Evolutionary conservation across 139 green algal species (phyloP).

Genomic region (Picochlorum sp.): DNA sequence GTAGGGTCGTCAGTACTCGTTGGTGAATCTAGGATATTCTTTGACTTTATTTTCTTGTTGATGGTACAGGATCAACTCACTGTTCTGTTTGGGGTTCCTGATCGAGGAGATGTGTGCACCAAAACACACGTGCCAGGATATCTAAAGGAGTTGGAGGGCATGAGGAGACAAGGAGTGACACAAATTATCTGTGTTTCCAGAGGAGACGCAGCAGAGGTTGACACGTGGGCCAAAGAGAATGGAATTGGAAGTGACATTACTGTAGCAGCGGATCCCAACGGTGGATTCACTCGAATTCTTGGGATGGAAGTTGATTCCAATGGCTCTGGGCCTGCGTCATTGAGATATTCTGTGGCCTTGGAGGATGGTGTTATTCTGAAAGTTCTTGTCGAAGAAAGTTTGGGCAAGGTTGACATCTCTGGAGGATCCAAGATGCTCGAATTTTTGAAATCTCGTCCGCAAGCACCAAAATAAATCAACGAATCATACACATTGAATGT

Average conservation of each 20-base stretch:
- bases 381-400: slow-evolving; percentile 28
- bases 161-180: slow-evolving; percentile 28
- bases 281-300: slow-evolving; percentile 25
- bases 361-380: slow-evolving; percentile 39
- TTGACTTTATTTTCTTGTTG: background rate
- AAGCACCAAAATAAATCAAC: slow-evolving; percentile 1
- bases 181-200: slow-evolving; percentile 34
- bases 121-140: slow-evolving; percentile 37
- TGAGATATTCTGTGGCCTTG: slow-evolving; percentile 27
- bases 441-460: slow-evolving; percentile 14
- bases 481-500: too few relatives aligned
- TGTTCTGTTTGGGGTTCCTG: slow-evolving; percentile 42
- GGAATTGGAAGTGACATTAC: background rate
- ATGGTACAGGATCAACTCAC: slow-evolving; percentile 26
- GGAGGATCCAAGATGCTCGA: slow-evolving; percentile 21
- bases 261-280: slow-evolving; percentile 20
- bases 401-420: slow-evolving; percentile 19
- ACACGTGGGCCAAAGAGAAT: slow-evolving; percentile 25
- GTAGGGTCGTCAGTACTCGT: slow-evolving; percentile 5
- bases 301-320: slow-evolving; percentile 23
- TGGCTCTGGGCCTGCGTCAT: background rate
- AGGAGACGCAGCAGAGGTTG: slow-evolving; percentile 13
- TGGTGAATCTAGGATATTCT: background rate
- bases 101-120: slow-evolving; percentile 42
- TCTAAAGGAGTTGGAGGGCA: slow-evolving; percentile 24